Base-by-base conservation (phyloP, 1,284 basidiomycete genomes). In the Cryptococcus jaspeensis region DNA sequence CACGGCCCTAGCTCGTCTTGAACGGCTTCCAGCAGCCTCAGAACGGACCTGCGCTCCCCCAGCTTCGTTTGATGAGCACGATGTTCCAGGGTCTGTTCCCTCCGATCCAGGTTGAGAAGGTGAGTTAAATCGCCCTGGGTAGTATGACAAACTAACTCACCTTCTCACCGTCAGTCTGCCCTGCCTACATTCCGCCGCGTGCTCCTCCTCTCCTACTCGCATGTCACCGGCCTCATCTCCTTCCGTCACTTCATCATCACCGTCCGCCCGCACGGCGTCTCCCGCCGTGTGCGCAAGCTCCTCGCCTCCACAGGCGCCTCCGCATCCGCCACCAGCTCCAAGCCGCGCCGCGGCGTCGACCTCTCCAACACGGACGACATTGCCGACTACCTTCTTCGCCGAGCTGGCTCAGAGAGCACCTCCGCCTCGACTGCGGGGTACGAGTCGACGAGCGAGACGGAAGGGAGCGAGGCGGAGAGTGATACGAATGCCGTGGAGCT, bases 211-310 rank as follows among this genome's bases (percentile, higher is more conserved):
- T 88, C 93, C 9, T 98, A 98, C 82, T 91, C 94, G 75, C 79
- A 89, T 18, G 86, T 88, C 18, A 87, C 85, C 20, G 87, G 86
- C 44, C 94, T 93, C 7, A 83, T 99, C 71, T 93, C 97, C 70
- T 86, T 94, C 76, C 85, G 95, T 42, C 95, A 99, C 80, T 99
- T 89, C 75, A 83, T 93, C 66, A 98, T 99, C 79, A 89, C 90
- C 9, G 90, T 99, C 55, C 92, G 93, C 69, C 89, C 94, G 1
- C 90, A 94, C 70, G 95, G 95, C 50, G 87, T 99, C 18, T 95
- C 93, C 16, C 87, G 87, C 71, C 87, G 92, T 54, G 88, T 99
- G n/a, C 85, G 93, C 11, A 87, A 88, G 61, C 83, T 98, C 32
- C 83, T 99, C 52, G 79, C 79, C 35, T 75, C 79, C 3, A 49